Evolutionary conservation across 2,329 filamentous ascomycete genomes (phyloP), one percentile per base, ranked within the genome.

Genomic region (Botrytis byssoidea): DNA sequence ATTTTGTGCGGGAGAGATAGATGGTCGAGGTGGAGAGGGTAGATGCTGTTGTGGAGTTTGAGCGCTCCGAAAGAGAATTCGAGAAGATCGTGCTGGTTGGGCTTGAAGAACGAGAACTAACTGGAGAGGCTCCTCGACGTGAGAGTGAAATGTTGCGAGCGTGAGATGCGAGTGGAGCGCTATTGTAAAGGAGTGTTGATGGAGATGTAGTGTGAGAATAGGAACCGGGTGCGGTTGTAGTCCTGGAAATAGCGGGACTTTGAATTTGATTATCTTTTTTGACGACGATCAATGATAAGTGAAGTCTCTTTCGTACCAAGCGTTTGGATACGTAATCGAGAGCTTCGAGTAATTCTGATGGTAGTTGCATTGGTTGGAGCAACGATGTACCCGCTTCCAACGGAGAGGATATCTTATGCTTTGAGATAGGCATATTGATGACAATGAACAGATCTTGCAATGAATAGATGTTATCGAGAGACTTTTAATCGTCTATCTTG

Each of bases 361-460:
- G 88, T n/a, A 91, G 84, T 74, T 86, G 85, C 76, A 89, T 85
- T 48, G 84, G 83, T 77, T 90, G 87, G 74, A 90, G 85, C 72
- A 91, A 83, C 32, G 89, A 90, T 60, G 83, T 83, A 29, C 89
- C 89, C 42, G 89, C 89, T 83, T 91, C 89, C 73, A 91, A 85
- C 22, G 89, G 89, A 68, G 88, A 86, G 1, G 89, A 91, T 78
- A 91, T 91, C 73, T 83, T 84, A 72, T 85, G 83, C 82, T 89
- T 91, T 79, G 76, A 74, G 74, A 80, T 78, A 61, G 77, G 66
- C 79, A 80, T 80, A 10, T 74, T 73, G 75, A 73, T 37, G 44
- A 64, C 29, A n/a, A 20, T 20, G 20, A 69, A 25, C n/a, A 32
- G 55, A 16, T 69, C 12, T 16, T 16, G 25, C 32, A 70, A 18